These are phyloP conservation scores for Haplosporangium sp. DNA, from an alignment of 371 early-diverging fungal genomes.

Conservation along the genomic window DNA sequence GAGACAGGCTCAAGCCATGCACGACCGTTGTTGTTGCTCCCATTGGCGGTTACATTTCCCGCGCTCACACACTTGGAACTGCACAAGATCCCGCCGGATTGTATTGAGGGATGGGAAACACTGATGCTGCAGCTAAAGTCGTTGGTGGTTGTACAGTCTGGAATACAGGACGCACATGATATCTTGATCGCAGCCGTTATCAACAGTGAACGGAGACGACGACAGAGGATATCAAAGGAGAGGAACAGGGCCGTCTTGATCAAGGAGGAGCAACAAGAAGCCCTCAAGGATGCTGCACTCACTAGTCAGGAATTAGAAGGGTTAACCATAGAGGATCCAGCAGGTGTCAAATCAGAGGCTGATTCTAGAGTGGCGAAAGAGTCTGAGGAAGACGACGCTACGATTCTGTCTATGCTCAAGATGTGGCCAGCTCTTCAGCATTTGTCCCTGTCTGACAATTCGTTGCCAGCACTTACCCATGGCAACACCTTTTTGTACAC, in stretches of 20 bases:
- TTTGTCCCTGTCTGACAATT: conserved; percentile 69
- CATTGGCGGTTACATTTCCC: conserved; percentile 59
- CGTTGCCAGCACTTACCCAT: conserved; percentile 62
- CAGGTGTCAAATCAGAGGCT: neutral
- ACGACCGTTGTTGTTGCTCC: conserved; percentile 27
- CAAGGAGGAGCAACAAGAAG: conserved; percentile 38
- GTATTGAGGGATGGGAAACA: conserved; percentile 62
- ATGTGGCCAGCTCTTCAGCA: conserved; percentile 63
- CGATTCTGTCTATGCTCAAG: conserved; percentile 36
- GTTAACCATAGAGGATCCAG: conserved; percentile 11
- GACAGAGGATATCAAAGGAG: conserved; percentile 30
- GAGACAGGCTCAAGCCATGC: neutral
- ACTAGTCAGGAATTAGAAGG: conserved; percentile 2
- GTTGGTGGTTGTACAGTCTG: conserved; percentile 59
- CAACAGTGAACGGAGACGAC: conserved; percentile 47
- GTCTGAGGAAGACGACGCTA: conserved; percentile 15
- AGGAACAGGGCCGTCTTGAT: conserved; percentile 32
- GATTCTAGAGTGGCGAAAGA: neutral
- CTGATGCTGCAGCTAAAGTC: conserved; percentile 58
- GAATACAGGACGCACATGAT: conserved; percentile 61
- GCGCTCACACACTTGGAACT: conserved; percentile 64
- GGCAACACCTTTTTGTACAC: conserved; percentile 59
- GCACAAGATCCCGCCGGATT: conserved; percentile 58
- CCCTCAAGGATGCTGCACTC: conserved; percentile 38
- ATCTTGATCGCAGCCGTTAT: conserved; percentile 55